Conservation (phyloP, 768 basidiomycete species). For the Lactifluus piperatus region DNA sequence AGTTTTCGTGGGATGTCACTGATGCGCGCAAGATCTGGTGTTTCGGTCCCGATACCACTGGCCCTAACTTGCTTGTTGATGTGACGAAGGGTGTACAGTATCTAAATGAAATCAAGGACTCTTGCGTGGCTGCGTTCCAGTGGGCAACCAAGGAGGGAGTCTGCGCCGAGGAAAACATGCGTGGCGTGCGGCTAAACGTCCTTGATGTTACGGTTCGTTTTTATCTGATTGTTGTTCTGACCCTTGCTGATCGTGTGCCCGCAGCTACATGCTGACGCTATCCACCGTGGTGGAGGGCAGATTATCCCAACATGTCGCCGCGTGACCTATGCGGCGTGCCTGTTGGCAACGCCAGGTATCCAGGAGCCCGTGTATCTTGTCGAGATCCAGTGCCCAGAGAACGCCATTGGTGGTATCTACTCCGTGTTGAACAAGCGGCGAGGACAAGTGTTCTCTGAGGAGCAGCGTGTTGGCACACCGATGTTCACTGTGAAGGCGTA, state of each 20-base stretch:
- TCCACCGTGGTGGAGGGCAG: conserved; percentile 99
- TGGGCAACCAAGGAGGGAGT: conserved; percentile 99
- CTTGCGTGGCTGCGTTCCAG: conserved; percentile 97
- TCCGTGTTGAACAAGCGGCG: conserved; percentile 88
- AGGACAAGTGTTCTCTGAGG: conserved; percentile 97
- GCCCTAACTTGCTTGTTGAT: conserved; percentile 94
- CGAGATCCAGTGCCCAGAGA: conserved; percentile 97
- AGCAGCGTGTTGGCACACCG: conserved; percentile 93
- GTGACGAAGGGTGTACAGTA: conserved; percentile 99
- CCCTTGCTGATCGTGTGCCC: conserved; percentile 2
- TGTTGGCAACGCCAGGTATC: conserved; percentile 83
- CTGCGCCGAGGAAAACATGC: conserved; percentile 96
- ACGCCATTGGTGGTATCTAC: conserved; percentile 97
- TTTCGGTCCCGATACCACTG: conserved; percentile 98
- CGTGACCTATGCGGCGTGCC: conserved; percentile 90
- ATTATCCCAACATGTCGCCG: conserved; percentile 96
- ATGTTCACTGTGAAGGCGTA: conserved; percentile 99
- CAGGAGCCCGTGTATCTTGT: conserved; percentile 98
- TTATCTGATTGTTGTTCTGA: background rate
- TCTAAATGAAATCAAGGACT: conserved; percentile 99
- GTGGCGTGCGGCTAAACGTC: conserved; percentile 93
- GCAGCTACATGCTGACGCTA: conserved; percentile 95
- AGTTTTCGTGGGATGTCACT: conserved; percentile 97
- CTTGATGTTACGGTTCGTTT: conserved; percentile 82
- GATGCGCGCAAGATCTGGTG: conserved; percentile 99